phyloP scores from a whole-genome alignment of 192 early-diverging fungal species.

The Cetraspora pellucida region DNA sequence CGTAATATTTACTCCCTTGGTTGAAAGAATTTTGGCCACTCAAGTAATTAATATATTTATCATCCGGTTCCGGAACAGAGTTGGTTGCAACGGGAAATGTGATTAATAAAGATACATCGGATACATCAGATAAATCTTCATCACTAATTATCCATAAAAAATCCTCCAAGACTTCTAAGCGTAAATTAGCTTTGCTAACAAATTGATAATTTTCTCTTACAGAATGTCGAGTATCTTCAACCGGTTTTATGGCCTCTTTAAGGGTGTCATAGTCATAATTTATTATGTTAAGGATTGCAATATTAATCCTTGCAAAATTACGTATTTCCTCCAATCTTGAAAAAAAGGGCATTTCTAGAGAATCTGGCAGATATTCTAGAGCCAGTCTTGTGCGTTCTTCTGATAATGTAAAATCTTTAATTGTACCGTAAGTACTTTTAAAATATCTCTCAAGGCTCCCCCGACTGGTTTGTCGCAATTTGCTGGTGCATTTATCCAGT shows the following conservation, averaged over 20 bases:
- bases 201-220: not conserved
- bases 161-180: slow-evolving; percentile 14
- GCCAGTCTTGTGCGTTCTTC: not conserved
- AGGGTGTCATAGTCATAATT: not conserved
- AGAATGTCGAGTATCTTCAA: not conserved
- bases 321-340: slow-evolving; percentile 15
- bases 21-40: no score
- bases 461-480: not conserved
- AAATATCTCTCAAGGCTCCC: not conserved
- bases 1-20: no score
- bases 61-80: not conserved
- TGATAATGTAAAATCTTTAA: not conserved
- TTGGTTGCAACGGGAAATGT: not conserved
- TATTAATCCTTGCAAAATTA: not conserved
- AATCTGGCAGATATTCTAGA: not conserved
- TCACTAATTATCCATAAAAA: not conserved
- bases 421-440: not conserved
- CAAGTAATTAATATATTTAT: no score
- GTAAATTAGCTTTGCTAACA: not conserved
- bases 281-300: not conserved
- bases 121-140: no score
- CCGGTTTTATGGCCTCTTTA: not conserved
- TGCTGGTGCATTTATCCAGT: no score
- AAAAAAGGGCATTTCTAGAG: not conserved
- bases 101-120: not conserved